phyloP scores from a whole-genome alignment of 1,284 basidiomycete species.

The Uromyces viciae-fabae region DNA sequence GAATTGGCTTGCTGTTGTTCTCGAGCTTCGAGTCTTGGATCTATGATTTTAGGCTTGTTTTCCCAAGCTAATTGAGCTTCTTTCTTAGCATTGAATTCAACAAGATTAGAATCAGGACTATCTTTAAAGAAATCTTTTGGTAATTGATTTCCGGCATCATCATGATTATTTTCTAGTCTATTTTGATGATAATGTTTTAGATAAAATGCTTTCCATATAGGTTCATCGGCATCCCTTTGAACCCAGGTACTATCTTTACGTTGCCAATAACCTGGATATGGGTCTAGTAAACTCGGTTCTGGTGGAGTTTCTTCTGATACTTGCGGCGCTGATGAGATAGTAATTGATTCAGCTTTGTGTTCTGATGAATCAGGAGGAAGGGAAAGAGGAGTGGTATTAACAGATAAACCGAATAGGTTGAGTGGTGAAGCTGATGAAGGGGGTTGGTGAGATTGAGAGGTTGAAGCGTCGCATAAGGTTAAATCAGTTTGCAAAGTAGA shows the following conservation, averaged over 20 bases:
- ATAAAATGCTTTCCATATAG: conserved; percentile 39
- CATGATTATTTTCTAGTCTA: not conserved
- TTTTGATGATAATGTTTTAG: conserved; percentile 4
- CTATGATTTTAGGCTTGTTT: conserved; percentile 40
- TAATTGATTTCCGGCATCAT: not conserved
- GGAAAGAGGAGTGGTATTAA: not conserved
- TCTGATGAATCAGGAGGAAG: not conserved
- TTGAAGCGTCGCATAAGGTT: not conserved
- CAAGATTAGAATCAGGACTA: not conserved
- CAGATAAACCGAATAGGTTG: conserved; percentile 3
- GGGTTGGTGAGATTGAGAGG: not conserved
- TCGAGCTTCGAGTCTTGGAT: conserved; percentile 35
- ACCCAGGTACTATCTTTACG: conserved; percentile 50
- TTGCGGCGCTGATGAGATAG: conserved; percentile 32
- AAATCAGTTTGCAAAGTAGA: not conserved
- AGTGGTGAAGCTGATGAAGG: not conserved
- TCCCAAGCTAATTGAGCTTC: conserved; percentile 31
- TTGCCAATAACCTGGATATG: conserved; percentile 51
- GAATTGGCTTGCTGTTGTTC: conserved; percentile 11
- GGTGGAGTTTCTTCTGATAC: conserved; percentile 35
- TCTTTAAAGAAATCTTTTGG: conserved; percentile 43
- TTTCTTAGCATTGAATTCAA: conserved; percentile 22
- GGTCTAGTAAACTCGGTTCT: conserved; percentile 47
- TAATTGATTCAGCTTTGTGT: not conserved
- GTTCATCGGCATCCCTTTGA: conserved; percentile 48